Percentiles rank a stretch among this genome's conserved stretches.
These are phyloP conservation scores for Elsinoe necatrix DNA, from an alignment of 2,329 filamentous ascomycete species.

Conservation along the genomic window DNA sequence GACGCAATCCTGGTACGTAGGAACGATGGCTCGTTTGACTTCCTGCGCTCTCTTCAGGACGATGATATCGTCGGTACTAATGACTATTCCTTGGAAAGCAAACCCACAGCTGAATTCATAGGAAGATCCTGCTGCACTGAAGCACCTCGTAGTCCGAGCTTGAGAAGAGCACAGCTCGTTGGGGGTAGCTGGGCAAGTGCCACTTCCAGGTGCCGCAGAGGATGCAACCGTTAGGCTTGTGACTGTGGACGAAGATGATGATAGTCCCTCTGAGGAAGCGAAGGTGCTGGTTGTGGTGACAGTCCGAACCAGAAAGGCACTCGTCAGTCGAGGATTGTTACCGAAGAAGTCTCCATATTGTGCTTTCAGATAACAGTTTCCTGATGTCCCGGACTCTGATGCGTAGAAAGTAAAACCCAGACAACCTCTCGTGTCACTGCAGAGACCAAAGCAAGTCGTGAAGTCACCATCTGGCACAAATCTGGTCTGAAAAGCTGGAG, in stretches of 20 bases:
- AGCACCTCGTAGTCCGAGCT: constrained; percentile 13
- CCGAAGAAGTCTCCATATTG: constrained; percentile 10
- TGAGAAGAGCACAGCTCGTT: not conserved
- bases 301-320: not conserved
- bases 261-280: not conserved
- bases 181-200: not conserved
- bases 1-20: constrained; percentile 20
- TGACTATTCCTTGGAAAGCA: constrained; percentile 21
- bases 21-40: constrained; percentile 19
- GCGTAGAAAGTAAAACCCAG: constrained; percentile 17
- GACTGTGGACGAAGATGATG: not conserved
- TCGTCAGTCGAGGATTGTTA: not conserved
- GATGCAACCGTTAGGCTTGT: not conserved
- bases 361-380: constrained; percentile 3
- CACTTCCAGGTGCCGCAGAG: not conserved
- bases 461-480: constrained; percentile 16
- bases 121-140: constrained; percentile 18
- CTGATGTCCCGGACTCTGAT: constrained; percentile 7
- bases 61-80: constrained; percentile 18
- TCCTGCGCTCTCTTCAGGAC: constrained; percentile 5
- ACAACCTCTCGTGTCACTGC: constrained; percentile 18
- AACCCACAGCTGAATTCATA: constrained; percentile 22
- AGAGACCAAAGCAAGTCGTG: constrained; percentile 19
- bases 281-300: not conserved
- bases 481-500: constrained; percentile 4